Percentiles rank a stretch among this genome's conserved stretches.
Evolutionary conservation across 331 rosid species (phyloP).

Genomic region (Rhamnella rubrinervis): DNA sequence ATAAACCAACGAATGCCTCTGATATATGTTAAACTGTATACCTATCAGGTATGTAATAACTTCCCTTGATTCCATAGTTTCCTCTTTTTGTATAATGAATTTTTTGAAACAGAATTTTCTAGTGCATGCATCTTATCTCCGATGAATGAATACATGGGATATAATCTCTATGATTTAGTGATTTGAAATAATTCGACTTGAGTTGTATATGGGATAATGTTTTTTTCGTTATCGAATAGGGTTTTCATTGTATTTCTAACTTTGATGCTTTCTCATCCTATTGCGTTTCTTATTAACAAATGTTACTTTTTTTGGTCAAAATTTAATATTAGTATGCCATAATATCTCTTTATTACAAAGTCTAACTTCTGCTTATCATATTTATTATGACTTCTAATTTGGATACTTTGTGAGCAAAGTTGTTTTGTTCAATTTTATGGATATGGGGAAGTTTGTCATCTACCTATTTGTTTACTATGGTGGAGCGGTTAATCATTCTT

Average conservation of each 20-base stretch:
- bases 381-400: not conserved
- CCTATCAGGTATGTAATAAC: constrained; percentile 62
- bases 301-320: too few relatives aligned
- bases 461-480: not conserved
- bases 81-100: not conserved
- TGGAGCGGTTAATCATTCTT: too few relatives aligned
- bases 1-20: constrained; percentile 86
- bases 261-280: too few relatives aligned
- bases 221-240: too few relatives aligned
- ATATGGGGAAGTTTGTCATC: not conserved
- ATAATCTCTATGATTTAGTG: not conserved
- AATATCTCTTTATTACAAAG: not conserved
- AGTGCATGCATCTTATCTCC: not conserved
- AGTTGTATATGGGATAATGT: too few relatives aligned
- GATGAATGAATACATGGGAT: too few relatives aligned
- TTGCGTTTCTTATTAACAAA: too few relatives aligned
- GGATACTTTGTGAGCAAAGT: not conserved
- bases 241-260: too few relatives aligned
- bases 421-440: not conserved
- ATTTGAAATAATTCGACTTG: not conserved
- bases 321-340: too few relatives aligned
- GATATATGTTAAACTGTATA: constrained; percentile 76
- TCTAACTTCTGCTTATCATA: not conserved
- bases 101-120: not conserved
- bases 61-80: constrained; percentile 15